Base-by-base conservation (phyloP, 140 eudicot genomes). In the Erigeron philadelphicus region DNA sequence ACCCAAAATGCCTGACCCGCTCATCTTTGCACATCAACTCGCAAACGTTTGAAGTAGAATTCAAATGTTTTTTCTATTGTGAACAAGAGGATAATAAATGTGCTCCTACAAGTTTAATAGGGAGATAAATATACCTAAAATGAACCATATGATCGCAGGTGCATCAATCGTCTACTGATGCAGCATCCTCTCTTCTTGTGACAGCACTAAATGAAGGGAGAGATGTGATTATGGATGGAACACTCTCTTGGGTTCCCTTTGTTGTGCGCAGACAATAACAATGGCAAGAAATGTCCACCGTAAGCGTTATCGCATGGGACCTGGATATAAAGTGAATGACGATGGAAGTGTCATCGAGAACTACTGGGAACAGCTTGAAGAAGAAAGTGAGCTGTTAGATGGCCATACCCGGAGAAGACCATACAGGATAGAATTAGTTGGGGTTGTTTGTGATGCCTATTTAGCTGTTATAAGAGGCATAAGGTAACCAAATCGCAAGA, bases 251-350 rank as follows among this genome's bases (percentile, higher is more conserved):
- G 96, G 75, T 88, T 7, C 96, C 97, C 13, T 88, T 88, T 74
- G 97, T 91, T 64, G 83, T 88, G 52, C 97, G 52, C 97, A 93
- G 77, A 93, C 99, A 64, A 83, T 93, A 78, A 93, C 90, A 48
- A 93, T 93, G 99, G 99, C 95, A 48, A 87, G 99, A 74, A 87
- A 77, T 73, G 97, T 93, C 45, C 97, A 89, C 71, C 82, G 95
- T 0, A 82, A 83, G 3, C 85, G 99, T 23, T 93, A 93, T 78
- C 88, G 97, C 7, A 93, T 93, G 99, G 99, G 99, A 60, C 72
- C 82, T 48, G 99, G 99, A 23, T 93, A 93, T 77, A 87, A 72
- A 62, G 84, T 80, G 67, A 65, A 77, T 53, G 73, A 76, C 7
- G 88, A 87, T 70, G 99, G 96, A 61, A 76, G 73, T 53, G 94